These are phyloP conservation scores for Cercospora sp. DNA, from an alignment of 2,329 filamentous ascomycete genomes.

Conservation along the genomic window DNA sequence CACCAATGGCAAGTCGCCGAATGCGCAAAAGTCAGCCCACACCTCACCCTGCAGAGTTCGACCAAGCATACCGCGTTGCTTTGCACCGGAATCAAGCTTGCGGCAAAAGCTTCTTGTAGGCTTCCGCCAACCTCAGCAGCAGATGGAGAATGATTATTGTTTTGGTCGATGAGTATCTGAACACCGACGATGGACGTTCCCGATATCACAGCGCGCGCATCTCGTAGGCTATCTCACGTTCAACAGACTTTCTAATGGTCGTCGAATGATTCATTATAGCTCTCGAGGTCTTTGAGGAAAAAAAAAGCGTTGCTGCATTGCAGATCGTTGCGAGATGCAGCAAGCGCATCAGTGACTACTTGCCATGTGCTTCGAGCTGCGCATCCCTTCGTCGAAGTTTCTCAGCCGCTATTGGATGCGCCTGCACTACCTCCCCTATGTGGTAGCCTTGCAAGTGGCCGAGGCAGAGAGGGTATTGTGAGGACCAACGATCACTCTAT, in stretches of 20 bases:
- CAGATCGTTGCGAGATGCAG: constrained; percentile 12
- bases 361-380: background rate
- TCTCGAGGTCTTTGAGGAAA: no score
- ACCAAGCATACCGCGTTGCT: background rate
- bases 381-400: background rate
- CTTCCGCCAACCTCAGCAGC: background rate
- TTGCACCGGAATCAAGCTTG: constrained; percentile 8
- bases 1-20: background rate
- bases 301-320: background rate
- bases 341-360: background rate
- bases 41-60: background rate
- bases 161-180: background rate
- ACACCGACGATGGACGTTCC: background rate
- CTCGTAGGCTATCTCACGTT: background rate
- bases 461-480: background rate
- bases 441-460: constrained; percentile 2
- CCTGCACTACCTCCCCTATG: background rate
- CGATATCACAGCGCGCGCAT: background rate
- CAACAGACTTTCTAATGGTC: no score
- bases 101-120: constrained; percentile 7
- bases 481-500: background rate
- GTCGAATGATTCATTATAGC: no score
- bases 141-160: background rate
- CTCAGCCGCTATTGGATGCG: background rate
- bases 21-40: constrained; percentile 5